Evolutionary conservation across 345 rosid genomes (phyloP).

Genomic region (Microthlaspi erraticum): DNA sequence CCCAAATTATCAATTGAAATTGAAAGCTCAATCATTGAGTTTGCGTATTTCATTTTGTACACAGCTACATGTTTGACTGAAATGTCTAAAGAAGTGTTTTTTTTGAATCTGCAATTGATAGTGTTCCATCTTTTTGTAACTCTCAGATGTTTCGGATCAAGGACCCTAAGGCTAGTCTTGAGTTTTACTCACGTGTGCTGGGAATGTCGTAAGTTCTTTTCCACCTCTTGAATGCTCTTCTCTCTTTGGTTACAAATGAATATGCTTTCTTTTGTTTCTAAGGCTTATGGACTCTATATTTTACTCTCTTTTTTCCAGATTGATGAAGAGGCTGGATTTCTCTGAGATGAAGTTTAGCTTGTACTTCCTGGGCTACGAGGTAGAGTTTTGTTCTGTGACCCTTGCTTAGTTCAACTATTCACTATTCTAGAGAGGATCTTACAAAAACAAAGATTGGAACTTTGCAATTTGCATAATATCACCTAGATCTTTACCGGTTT

Average conservation of each 20-base stretch:
- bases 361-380: slow-evolving; percentile 94
- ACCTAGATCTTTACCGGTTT: not conserved
- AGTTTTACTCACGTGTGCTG: slow-evolving; percentile 86
- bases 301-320: slow-evolving; percentile 53
- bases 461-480: slow-evolving; percentile 17
- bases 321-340: slow-evolving; percentile 89
- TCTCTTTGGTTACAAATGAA: not conserved
- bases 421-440: slow-evolving; percentile 16
- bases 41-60: too few species aligned
- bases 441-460: not conserved
- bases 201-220: slow-evolving; percentile 90
- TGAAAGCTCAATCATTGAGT: not conserved
- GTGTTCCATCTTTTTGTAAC: not conserved
- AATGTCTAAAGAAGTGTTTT: not conserved
- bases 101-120: slow-evolving; percentile 8
- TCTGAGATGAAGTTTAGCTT: slow-evolving; percentile 90
- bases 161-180: slow-evolving; percentile 90
- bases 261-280: not conserved
- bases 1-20: not conserved
- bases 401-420: slow-evolving; percentile 2
- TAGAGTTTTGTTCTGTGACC: slow-evolving; percentile 37
- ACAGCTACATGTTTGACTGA: not conserved
- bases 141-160: slow-evolving; percentile 90
- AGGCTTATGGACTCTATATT: slow-evolving; percentile 18
- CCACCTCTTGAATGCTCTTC: slow-evolving; percentile 2